Evolutionary conservation across 805 yeast species (phyloP), one percentile per base, ranked within the genome.

Genomic region (Saccharomycopsis capsularis): DNA sequence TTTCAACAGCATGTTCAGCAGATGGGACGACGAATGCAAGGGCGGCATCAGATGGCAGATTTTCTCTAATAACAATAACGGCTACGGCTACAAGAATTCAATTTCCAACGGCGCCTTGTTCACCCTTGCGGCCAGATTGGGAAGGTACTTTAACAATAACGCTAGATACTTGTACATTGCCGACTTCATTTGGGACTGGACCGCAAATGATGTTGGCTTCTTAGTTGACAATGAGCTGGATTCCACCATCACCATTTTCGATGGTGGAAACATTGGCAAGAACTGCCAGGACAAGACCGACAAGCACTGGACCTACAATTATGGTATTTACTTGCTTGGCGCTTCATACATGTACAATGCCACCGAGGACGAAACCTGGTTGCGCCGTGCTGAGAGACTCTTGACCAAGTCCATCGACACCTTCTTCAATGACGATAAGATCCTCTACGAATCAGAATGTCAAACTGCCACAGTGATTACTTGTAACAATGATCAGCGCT

Each of bases 41-140:
- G 87, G 87, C 47, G 86, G 86, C 3, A 62, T 81, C 40, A 73
- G 85, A 68, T 81, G 86, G 87, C 87, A 79, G 63, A 81, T 79
- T 52, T 74, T 78, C 61, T 65, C 75, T 22, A 84, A 83, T 82
- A 70, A 79, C 75, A 75, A 74, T 57, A 67, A 76, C 16, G 85
- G 86, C 40, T 80, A 78, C 59, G 70, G 71, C 54, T 81, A 81
- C 60, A 81, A 81, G 57, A 81, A 81, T 60, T 67, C 82, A 21
- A 76, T 81, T 56, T 70, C 84, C n/a, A 80, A 79, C 58, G 85
- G 79, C 1, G 78, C 80, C 59, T 61, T 81, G 41, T 79, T 81
- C 66, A 80, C 78, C 52, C 57, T 81, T 35, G 80, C 81, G 16
- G 82, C 85, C 1, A 72, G 85, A 56, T 68, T 81, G 57, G 84